Conservation (phyloP, 306 rosid species). For the Spatholobus suberectus region DNA sequence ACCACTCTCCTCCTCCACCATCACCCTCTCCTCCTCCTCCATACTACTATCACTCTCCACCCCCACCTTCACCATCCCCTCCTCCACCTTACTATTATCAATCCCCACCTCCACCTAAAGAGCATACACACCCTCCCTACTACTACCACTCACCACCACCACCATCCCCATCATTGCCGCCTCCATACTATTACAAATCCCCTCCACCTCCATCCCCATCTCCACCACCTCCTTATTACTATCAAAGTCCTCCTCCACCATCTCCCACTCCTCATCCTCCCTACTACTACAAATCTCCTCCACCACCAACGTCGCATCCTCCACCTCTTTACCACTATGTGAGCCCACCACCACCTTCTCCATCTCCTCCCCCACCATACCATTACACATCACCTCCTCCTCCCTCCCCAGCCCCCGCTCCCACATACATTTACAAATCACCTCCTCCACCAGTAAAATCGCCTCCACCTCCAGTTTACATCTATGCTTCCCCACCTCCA, state of each 20-base stretch:
- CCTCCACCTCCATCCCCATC: conserved; percentile 55
- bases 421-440: conserved; percentile 43
- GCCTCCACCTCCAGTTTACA: conserved; percentile 67
- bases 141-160: conserved; percentile 54
- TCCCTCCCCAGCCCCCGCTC: conserved; percentile 41
- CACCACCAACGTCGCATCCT: conserved; percentile 67
- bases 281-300: conserved; percentile 64
- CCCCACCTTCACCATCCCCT: conserved; percentile 43
- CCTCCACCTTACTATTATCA: conserved; percentile 31
- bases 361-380: conserved; percentile 46
- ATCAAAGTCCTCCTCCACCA: conserved; percentile 64
- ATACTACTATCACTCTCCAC: conserved; percentile 10
- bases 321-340: conserved; percentile 66
- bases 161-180: conserved; percentile 44
- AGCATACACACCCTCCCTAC: conserved; percentile 31
- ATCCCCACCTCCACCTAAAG: conserved; percentile 54
- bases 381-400: conserved; percentile 37
- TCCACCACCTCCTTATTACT: conserved; percentile 54
- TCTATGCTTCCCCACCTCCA: conserved; percentile 73
- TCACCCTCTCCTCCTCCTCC: conserved; percentile 37
- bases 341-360: conserved; percentile 70
- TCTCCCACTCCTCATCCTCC: conserved; percentile 49
- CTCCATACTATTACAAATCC: conserved; percentile 51
- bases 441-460: conserved; percentile 56
- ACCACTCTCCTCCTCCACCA: conserved; percentile 41